Percentiles rank a stretch among this genome's conserved stretches.
Conservation (phyloP, 805 yeast genomes). For the Pachysolen tannophilus region DNA sequence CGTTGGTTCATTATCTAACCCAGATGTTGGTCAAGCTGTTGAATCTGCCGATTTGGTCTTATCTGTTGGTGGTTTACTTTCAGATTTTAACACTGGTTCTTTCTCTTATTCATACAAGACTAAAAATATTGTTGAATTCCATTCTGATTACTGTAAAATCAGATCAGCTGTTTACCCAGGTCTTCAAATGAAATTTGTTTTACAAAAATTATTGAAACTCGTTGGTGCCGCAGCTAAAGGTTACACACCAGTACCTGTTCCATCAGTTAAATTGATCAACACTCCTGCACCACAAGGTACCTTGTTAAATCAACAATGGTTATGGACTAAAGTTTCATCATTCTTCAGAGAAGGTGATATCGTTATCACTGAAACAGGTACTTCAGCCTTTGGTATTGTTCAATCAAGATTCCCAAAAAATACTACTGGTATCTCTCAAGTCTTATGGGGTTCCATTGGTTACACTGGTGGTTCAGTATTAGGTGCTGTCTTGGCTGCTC, state of each 20-base stretch:
- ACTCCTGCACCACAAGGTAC: slow-evolving; percentile 35
- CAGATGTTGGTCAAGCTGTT: slow-evolving; percentile 64
- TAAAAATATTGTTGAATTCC: slow-evolving; percentile 70
- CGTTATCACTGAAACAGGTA: slow-evolving; percentile 66
- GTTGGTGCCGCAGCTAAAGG: slow-evolving; percentile 30
- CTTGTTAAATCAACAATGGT: slow-evolving; percentile 55
- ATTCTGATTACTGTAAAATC: slow-evolving; percentile 67
- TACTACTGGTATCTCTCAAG: slow-evolving; percentile 63
- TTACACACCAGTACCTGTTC: slow-evolving; percentile 49
- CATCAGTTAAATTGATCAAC: slow-evolving; percentile 38
- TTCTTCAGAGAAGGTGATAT: slow-evolving; percentile 64
- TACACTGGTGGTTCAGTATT: slow-evolving; percentile 58
- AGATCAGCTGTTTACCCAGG: slow-evolving; percentile 65
- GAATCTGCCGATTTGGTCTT: slow-evolving; percentile 69
- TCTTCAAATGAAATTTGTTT: slow-evolving; percentile 57
- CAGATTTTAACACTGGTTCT: slow-evolving; percentile 89
- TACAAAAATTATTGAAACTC: slow-evolving; percentile 32
- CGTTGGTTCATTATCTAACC: slow-evolving; percentile 72
- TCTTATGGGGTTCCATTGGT: slow-evolving; percentile 72
- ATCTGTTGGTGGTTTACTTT: slow-evolving; percentile 75
- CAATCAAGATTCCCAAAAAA: slow-evolving; percentile 57
- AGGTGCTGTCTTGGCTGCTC: slow-evolving; percentile 64
- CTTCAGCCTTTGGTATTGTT: slow-evolving; percentile 66
- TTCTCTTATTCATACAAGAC: slow-evolving; percentile 56
- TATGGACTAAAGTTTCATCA: slow-evolving; percentile 57